Evolutionary conservation across 2,329 filamentous ascomycete species (phyloP).

Genomic region (Diaporthe ampelina): DNA sequence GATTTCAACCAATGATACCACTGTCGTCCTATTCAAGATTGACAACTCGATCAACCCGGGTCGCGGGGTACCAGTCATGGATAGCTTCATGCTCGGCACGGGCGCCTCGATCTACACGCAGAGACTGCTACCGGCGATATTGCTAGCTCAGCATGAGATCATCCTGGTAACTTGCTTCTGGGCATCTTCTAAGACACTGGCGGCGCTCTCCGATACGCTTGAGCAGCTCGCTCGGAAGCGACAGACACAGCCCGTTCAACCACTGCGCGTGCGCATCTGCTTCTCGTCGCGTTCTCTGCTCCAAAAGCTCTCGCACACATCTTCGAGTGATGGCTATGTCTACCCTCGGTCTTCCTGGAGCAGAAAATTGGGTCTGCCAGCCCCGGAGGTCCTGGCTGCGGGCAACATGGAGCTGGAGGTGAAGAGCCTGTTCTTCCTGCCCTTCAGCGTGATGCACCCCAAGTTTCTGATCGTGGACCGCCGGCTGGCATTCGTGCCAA

Average conservation of each 20-base stretch:
- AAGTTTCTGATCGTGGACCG: slow-evolving; percentile 85
- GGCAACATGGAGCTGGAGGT: slow-evolving; percentile 76
- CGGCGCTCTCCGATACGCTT: slow-evolving; percentile 70
- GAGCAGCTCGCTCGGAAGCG: slow-evolving; percentile 64
- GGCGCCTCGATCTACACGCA: slow-evolving; percentile 69
- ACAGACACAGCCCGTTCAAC: slow-evolving; percentile 36
- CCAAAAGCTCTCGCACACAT: slow-evolving; percentile 82
- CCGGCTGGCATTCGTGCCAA: slow-evolving; percentile 76
- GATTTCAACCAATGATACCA: too few relatives aligned
- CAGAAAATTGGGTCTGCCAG: slow-evolving; percentile 73
- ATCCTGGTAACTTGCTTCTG: slow-evolving; percentile 88
- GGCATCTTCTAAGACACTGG: slow-evolving; percentile 75
- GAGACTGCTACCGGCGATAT: slow-evolving; percentile 72
- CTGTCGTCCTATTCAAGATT: too few relatives aligned
- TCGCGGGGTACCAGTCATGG: slow-evolving; percentile 5
- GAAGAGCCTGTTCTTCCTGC: slow-evolving; percentile 84
- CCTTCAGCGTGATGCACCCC: slow-evolving; percentile 89
- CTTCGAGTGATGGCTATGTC: slow-evolving; percentile 71
- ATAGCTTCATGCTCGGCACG: slow-evolving; percentile 68
- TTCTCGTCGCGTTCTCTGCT: slow-evolving; percentile 81
- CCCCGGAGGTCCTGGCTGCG: slow-evolving; percentile 62
- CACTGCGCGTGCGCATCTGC: slow-evolving; percentile 77
- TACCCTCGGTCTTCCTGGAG: slow-evolving; percentile 74
- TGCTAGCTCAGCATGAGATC: slow-evolving; percentile 72
- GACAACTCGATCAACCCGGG: neutral